Percentiles rank a stretch among this genome's conserved stretches.
Evolutionary conservation across 2,329 filamentous ascomycete species (phyloP).

Genomic region (Penicillium palitans): DNA sequence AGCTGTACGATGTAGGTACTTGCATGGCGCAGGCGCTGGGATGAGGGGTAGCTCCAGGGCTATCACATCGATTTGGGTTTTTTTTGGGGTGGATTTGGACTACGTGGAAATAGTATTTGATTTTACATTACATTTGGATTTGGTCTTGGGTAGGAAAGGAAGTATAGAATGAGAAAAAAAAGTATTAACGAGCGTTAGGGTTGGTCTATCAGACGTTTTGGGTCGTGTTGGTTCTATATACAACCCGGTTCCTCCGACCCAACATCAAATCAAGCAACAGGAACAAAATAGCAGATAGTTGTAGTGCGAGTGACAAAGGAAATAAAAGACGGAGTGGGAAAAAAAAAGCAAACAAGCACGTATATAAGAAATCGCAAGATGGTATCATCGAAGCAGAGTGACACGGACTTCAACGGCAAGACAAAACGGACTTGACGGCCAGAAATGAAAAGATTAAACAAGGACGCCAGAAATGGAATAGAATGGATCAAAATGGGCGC

Average conservation of each 20-base stretch:
- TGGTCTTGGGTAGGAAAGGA: background rate
- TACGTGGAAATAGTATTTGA: conserved; percentile 9
- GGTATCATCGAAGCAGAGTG: conserved; percentile 41
- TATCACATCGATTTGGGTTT: conserved; percentile 9
- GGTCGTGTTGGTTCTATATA: conserved; percentile 24
- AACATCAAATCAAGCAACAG: conserved; percentile 8
- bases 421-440: conserved; percentile 11
- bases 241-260: conserved; percentile 23
- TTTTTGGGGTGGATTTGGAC: background rate
- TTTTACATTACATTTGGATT: background rate
- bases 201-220: conserved; percentile 22
- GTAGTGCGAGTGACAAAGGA: conserved; percentile 13
- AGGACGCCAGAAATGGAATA: conserved; percentile 29
- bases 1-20: background rate
- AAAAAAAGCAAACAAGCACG: conserved; percentile 1
- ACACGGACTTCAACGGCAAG: conserved; percentile 27
- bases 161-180: background rate
- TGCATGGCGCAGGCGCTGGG: conserved; percentile 1
- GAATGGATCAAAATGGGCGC: conserved; percentile 23
- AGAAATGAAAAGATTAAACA: conserved; percentile 20
- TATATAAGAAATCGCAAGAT: conserved; percentile 34
- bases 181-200: conserved; percentile 6
- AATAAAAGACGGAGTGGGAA: background rate
- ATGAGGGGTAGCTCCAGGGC: conserved; percentile 5
- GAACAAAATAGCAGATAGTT: background rate